Evolutionary conservation across 768 basidiomycete species (phyloP), one percentile per base, ranked within the genome.

Genomic region (Termitomyces bulborhizus): DNA sequence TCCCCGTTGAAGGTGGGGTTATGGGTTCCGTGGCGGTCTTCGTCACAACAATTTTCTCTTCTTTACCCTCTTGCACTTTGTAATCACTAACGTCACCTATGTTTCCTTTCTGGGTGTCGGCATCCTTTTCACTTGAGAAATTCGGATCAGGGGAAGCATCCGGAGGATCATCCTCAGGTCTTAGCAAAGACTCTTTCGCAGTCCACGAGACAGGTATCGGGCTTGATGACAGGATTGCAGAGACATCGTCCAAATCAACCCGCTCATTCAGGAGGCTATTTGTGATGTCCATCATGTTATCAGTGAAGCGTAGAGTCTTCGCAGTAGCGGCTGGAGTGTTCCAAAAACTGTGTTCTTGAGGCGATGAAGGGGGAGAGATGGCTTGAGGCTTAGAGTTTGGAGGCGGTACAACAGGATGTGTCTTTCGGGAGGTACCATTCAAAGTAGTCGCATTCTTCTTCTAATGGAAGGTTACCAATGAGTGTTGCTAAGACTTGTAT

Each of bases 231-330:
- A 85, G 83, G 3, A 75, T 73, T 54, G 73, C 73, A 16, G 79
- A 76, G 15, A 80, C 60, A 59, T 83, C 76, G 0, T 69, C 77
- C 31, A 86, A 68, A 61, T 88, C 82, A 3, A 82, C 76, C 18
- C 81, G 71, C 60, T 89, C 87, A 58, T 88, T 79, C 63, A 83
- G 64, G 29, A 86, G 74, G 57, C 82, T 83, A 41, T 84, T 81
- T 1, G 77, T 76, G 57, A 18, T 39, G n/a, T 56, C 79, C 64
- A 83, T 66, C 29, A 86, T 72, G 56, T 82, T 83, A 40, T 84
- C 81, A 1, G 78, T 77, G 58, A 90, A 88, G 50, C 78, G 80
- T 13, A 89, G 71, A 0, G 80, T 81, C 39, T 84, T 83, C 13
- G 76, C 78, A 1, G 78, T 65, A 9, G 69, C 68, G 2, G 76